These are phyloP conservation scores for Fusarium udum DNA, from an alignment of 2,329 filamentous ascomycete species.

Conservation along the genomic window DNA sequence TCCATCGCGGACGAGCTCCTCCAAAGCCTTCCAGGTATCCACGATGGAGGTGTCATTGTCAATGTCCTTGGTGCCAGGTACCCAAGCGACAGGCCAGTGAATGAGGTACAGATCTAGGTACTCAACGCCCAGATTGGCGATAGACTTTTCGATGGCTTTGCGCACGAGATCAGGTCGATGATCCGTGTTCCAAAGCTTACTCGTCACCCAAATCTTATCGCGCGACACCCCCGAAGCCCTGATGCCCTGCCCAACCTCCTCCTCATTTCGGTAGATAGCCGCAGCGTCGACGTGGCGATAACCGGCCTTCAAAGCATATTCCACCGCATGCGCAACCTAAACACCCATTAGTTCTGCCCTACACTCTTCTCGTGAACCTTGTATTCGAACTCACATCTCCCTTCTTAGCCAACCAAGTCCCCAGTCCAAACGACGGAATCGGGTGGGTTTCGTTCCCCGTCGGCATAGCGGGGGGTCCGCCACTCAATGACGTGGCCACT, in stretches of 20 bases:
- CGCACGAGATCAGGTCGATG: constrained; percentile 44
- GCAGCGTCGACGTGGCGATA: constrained; percentile 66
- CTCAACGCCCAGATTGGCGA: constrained; percentile 45
- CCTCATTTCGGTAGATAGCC: constrained; percentile 70
- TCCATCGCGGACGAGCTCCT: constrained; percentile 38
- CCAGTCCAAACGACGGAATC: constrained; percentile 47
- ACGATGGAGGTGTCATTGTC: constrained; percentile 35
- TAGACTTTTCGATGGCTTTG: constrained; percentile 43
- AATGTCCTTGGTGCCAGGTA: constrained; percentile 28
- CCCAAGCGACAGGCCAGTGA: constrained; percentile 43
- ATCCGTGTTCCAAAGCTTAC: constrained; percentile 50
- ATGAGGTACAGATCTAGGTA: constrained; percentile 49
- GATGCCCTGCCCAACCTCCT: constrained; percentile 59
- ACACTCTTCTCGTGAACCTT: fast-evolving
- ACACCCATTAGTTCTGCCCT: neutral
- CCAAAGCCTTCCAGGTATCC: constrained; percentile 47
- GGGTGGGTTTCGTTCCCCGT: constrained; percentile 3
- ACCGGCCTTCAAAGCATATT: constrained; percentile 60
- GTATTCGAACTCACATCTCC: constrained; percentile 9
- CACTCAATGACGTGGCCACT: constrained; percentile 14
- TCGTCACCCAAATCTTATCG: constrained; percentile 44
- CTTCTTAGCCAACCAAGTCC: constrained; percentile 47
- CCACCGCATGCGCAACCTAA: constrained; percentile 56
- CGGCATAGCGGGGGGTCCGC: neutral
- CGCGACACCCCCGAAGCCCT: constrained; percentile 41